Conservation (phyloP, 495 filamentous ascomycete species). For the Chaetomidium leptoderma region DNA sequence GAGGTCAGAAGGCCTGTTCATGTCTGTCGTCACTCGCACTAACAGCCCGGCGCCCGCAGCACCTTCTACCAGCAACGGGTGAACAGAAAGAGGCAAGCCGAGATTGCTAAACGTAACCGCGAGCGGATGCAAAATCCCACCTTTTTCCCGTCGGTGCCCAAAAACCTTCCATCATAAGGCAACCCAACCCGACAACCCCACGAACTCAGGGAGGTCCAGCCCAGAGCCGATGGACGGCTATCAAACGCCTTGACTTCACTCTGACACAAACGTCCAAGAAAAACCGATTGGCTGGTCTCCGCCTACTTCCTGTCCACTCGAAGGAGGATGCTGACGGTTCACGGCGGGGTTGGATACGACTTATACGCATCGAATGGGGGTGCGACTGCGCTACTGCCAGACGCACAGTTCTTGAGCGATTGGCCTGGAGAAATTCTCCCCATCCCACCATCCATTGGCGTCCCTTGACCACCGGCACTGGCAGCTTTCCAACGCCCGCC, state of each 20-base stretch:
- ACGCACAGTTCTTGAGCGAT: no score
- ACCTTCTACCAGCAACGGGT: slow-evolving; percentile 83
- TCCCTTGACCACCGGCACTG: no score
- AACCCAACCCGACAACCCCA: neutral
- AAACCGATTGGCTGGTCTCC: no score
- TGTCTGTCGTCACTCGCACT: neutral
- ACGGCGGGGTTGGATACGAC: no score
- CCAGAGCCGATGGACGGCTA: neutral
- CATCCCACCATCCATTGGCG: no score
- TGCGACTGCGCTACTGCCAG: no score
- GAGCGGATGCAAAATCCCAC: slow-evolving; percentile 75
- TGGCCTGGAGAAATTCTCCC: no score
- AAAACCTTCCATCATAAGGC: slow-evolving; percentile 51
- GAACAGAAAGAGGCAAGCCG: slow-evolving; percentile 70
- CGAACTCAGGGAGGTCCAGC: neutral
- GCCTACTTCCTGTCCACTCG: no score
- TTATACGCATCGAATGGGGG: no score
- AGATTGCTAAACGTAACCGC: slow-evolving; percentile 74
- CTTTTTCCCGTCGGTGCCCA: slow-evolving; percentile 80
- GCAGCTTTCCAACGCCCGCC: no score
- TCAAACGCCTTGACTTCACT: neutral
- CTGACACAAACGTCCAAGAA: no score
- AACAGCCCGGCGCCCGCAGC: slow-evolving; percentile 38
- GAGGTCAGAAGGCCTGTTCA: slow-evolving; percentile 51
- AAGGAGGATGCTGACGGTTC: no score